Evolutionary conservation across 2,329 filamentous ascomycete species (phyloP), one percentile per base, ranked within the genome.

Genomic region (Geosmithia flava): DNA sequence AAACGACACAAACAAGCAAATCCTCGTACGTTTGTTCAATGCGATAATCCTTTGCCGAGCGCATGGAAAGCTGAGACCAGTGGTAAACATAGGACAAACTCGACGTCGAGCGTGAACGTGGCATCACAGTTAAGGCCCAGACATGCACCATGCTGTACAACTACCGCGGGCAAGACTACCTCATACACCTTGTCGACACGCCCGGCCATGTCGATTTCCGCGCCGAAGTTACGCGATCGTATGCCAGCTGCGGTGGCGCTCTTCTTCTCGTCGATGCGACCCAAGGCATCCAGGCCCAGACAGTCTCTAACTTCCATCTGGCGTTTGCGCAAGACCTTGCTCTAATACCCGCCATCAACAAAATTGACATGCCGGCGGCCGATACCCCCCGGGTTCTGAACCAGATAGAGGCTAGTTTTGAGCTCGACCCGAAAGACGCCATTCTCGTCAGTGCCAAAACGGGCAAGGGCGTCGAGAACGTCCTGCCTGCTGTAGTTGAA

Each of bases 61-160:
- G 23, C 23, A 17, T 5, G 29, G 23, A 33, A 27, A 27, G 17
- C 44, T 46, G 47, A 45, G 37, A 43, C 37, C 41, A 47, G 19
- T 16, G 15, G 4, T 13, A 44, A 13, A 29, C 30, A 33, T 48
- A 70, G 67, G 93, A 98, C 68, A 96, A 95, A 64, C 78, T 98
- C 37, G 93, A 98, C 62, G 93, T 98, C 48, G 93, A 98, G 69
- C 77, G 93, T 47, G 89, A 97, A 67, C 80, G 93, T 40, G 93
- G 93, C 52, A 98, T 98, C 63, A 98, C 93, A 0, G 93, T 98
- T 63, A 98, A 98, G 71, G 93, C 93, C 48, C 93, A 98, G 71
- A 97, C 93, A 49, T 97, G 93, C 67, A 93, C 85, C 49, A 98
- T 98, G 93, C 78, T 98, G 47, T 95, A 96, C 71, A 88, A 85